phyloP scores from a whole-genome alignment of 2,329 filamentous ascomycete genomes.

The Monilinia vaccinii-corymbosi region DNA sequence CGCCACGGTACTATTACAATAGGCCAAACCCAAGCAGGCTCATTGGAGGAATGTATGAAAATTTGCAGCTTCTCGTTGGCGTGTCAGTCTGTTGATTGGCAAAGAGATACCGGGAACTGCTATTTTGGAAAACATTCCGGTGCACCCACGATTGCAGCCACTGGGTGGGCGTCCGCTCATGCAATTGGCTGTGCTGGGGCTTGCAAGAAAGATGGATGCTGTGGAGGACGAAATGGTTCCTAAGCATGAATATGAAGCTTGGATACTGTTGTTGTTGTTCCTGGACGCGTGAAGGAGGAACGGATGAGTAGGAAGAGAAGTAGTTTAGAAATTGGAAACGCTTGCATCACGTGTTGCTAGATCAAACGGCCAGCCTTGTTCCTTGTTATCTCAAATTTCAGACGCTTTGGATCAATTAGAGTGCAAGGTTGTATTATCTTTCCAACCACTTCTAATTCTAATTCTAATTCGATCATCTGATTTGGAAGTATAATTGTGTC shows the following conservation, averaged over 20 bases:
- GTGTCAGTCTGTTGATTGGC: background rate
- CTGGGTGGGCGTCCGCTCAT: constrained; percentile 6
- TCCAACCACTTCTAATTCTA: no score
- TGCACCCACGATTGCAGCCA: background rate
- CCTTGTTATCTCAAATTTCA: no score
- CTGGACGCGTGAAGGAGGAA: background rate
- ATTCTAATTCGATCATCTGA: no score
- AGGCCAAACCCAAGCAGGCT: background rate
- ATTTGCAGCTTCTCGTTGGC: background rate
- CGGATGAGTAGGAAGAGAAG: background rate
- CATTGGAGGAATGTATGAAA: constrained; percentile 3
- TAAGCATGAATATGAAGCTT: background rate
- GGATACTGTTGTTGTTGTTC: background rate
- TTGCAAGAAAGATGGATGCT: constrained; percentile 1
- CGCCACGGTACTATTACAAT: background rate
- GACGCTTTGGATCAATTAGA: no score
- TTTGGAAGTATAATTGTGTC: no score
- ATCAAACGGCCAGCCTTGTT: background rate
- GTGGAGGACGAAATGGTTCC: background rate
- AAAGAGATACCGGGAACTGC: background rate
- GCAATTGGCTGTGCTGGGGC: constrained; percentile 2
- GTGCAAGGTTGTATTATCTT: no score
- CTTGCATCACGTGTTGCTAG: background rate
- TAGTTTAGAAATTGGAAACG: background rate
- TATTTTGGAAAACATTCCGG: background rate